Evolutionary conservation across 2,329 filamentous ascomycete genomes (phyloP).

Genomic region (Lecanoromycetidae sp.): DNA sequence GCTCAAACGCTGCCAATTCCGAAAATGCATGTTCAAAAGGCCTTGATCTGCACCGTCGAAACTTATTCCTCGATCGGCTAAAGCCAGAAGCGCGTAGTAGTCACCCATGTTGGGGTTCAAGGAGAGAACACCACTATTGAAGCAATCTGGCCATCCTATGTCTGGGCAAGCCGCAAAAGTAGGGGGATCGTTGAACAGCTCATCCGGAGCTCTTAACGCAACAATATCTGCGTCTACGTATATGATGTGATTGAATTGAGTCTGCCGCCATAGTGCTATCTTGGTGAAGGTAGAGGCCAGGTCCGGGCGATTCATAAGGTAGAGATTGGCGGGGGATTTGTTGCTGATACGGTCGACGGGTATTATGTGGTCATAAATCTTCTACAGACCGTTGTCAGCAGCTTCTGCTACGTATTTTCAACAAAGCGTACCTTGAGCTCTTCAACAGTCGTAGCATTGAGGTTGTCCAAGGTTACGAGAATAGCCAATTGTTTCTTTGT

Average conservation of each 20-base stretch:
- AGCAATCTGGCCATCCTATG: constrained; percentile 94
- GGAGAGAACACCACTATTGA: constrained; percentile 97
- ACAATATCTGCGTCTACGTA: constrained; percentile 93
- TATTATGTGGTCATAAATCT: constrained; percentile 78
- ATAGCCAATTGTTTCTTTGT: constrained; percentile 76
- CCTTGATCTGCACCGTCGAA: constrained; percentile 98
- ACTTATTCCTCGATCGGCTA: constrained; percentile 77
- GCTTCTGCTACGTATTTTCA: too few species aligned
- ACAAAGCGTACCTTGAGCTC: constrained; percentile 67
- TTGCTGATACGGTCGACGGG: constrained; percentile 72
- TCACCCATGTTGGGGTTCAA: constrained; percentile 75
- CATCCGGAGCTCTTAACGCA: constrained; percentile 79
- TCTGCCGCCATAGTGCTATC: constrained; percentile 84
- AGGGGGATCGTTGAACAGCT: constrained; percentile 62
- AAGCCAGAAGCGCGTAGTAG: constrained; percentile 70
- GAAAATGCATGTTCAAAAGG: constrained; percentile 88
- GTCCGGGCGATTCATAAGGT: constrained; percentile 83
- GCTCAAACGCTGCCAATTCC: constrained; percentile 71
- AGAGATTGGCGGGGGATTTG: constrained; percentile 64
- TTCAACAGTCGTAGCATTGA: constrained; percentile 61
- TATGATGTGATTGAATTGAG: constrained; percentile 80
- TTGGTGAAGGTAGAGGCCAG: constrained; percentile 92
- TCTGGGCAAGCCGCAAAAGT: constrained; percentile 69
- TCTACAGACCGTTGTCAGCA: constrained; percentile 37
- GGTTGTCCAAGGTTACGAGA: constrained; percentile 66